Evolutionary conservation across 306 rosid species (phyloP), one percentile per base, ranked within the genome.

Genomic region (Urtica urens): DNA sequence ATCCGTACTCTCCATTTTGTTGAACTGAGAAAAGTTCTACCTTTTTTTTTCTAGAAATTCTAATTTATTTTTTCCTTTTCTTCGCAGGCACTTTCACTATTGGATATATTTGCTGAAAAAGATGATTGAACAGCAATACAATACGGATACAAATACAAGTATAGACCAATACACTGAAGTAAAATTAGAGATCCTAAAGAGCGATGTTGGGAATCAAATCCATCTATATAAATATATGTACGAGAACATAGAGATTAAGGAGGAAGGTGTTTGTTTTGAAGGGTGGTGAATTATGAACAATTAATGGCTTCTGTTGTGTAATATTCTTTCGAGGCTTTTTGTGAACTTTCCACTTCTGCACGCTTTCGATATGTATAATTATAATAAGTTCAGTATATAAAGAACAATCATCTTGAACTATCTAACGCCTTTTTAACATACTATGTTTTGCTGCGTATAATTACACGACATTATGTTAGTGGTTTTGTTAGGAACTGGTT

Each of bases 21-120:
- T 33, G 2, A 28, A 41, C 7, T 7, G 20, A 2, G n/a, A n/a
- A n/a, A n/a, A n/a, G n/a, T n/a, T n/a, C n/a, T n/a, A n/a, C n/a
- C n/a, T n/a, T n/a, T n/a, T n/a, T n/a, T n/a, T 15, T 42, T 28
- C 26, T 17, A 0, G 28, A n/a, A 52, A 14, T 43, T 29, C 28
- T 21, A 45, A 38, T 58, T 40, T 14, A 0, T 1, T 39, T 1
- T 38, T 49, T 34, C 18, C 54, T 3, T 55, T 10, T 11, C 10
- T 49, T 53, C 70, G 39, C 72, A 88, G 97, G 99, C 94, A 25
- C 69, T 84, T 5, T 90, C 95, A 62, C 94, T 90, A 21, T 72
- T 90, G 73, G 93, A 84, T 33, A 75, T 77, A 40, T 90, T 81
- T 65, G 95, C 72, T 2, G 80, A 75, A 16, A 83, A 90, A 55